Evolutionary conservation across 257 asterid species (phyloP), one percentile per base, ranked within the genome.

Genomic region (Solanum commersonii): DNA sequence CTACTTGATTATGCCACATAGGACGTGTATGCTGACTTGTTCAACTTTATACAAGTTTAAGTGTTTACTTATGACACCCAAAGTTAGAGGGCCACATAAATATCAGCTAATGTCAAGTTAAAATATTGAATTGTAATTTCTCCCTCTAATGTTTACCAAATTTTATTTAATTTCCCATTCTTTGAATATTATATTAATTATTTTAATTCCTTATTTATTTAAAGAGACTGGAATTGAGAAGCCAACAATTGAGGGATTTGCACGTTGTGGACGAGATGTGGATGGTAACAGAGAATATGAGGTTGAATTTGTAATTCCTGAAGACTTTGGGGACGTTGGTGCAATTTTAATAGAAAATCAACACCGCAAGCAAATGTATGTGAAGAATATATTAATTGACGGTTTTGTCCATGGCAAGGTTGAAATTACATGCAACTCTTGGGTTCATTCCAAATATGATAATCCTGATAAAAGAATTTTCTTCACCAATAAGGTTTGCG

Each of bases 311-410:
- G 73, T 84, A 1, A 34, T 95, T 23, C 91, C 94, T 0, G 56
- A 18, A 5, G 93, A 91, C 88, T 96, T 96, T 73, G 98, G 99
- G 8, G 91, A 87, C 67, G 73, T 95, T 3, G 98, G 98, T 27
- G 99, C 94, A 2, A 86, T 96, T 1, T 5, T 90, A 1, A 67
- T 96, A 10, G 96, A 95, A 78, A 96, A 94, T 77, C 93, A 94
- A 78, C 97, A 95, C 79, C 93, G 68, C 87, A 83, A 85, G 2
- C 98, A 95, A 83, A 89, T 94, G 93, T 95, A 84, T 87, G 85
- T 95, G 11, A 88, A 88, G 87, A 87, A 84, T 35, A 90, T 96
- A 5, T 91, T 83, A 5, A 25, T 95, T 5, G 89, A 91, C 12
- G 98, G 98, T 3, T 35, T 89, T 0, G 2, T 83, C 29, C 9